Conservation (phyloP, 2,329 filamentous ascomycete genomes). For the Paecilomyces formosus region DNA sequence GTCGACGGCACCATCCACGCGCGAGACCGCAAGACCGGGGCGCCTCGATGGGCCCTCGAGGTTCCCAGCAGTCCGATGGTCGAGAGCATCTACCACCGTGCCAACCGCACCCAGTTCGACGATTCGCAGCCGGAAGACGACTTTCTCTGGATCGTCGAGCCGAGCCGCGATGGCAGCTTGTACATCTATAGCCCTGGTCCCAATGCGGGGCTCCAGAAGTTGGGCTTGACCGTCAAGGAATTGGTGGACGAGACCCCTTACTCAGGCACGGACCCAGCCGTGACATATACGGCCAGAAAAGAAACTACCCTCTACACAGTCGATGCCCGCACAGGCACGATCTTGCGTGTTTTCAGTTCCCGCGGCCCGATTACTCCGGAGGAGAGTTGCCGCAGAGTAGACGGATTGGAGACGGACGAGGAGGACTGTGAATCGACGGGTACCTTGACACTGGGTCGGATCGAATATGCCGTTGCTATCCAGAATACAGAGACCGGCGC, state of each 20-base stretch:
- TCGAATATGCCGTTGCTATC: conserved; percentile 85
- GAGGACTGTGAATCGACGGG: conserved; percentile 74
- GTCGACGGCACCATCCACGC: conserved; percentile 96
- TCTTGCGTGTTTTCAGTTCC: conserved; percentile 78
- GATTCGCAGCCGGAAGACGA: conserved; percentile 62
- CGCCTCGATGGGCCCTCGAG: conserved; percentile 77
- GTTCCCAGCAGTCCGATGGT: conserved; percentile 76
- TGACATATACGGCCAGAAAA: conserved; percentile 88
- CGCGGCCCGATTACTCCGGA: conserved; percentile 62
- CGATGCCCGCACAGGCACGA: conserved; percentile 74
- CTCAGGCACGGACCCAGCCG: conserved; percentile 63
- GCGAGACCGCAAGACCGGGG: conserved; percentile 77
- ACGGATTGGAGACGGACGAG: conserved; percentile 52
- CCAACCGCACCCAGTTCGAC: conserved; percentile 57
- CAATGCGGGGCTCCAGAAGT: conserved; percentile 38
- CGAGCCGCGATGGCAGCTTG: conserved; percentile 74
- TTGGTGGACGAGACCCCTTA: conserved; percentile 81
- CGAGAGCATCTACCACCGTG: conserved; percentile 74
- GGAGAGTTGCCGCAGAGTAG: conserved; percentile 67
- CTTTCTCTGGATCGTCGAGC: conserved; percentile 92
- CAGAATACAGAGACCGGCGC: conserved; percentile 65
- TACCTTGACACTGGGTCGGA: conserved; percentile 74
- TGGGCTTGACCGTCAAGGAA: conserved; percentile 56
- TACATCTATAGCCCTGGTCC: conserved; percentile 73
- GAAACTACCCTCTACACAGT: conserved; percentile 83